These are phyloP conservation scores for Penicillium sp. DNA, from an alignment of 2,329 filamentous ascomycete genomes.

Conservation along the genomic window DNA sequence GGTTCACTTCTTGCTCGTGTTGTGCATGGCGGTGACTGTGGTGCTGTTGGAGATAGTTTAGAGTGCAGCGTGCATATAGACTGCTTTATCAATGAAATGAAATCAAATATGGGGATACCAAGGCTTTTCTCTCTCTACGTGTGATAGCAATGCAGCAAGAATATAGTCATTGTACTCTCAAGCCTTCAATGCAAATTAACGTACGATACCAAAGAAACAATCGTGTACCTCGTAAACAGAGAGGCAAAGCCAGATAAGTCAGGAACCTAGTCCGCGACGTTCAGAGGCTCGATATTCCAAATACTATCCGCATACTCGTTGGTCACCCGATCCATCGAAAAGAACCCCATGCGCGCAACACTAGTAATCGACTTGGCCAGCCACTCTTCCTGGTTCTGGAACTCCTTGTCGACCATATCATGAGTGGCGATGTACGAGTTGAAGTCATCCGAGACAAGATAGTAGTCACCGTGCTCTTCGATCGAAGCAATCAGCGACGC, in stretches of 20 bases:
- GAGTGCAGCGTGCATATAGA: background rate
- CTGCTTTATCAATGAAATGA: background rate
- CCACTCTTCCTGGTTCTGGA: conserved; percentile 91
- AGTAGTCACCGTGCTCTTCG: conserved; percentile 92
- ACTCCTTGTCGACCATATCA: conserved; percentile 84
- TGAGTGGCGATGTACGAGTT: conserved; percentile 92
- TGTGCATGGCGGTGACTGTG: background rate
- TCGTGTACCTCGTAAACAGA: too few relatives aligned
- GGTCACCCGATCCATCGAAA: conserved; percentile 91
- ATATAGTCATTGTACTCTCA: background rate
- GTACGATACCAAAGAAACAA: too few relatives aligned
- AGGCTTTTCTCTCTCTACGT: background rate
- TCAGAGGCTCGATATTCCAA: conserved; percentile 90
- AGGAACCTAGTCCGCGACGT: conserved; percentile 38
- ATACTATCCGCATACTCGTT: conserved; percentile 96
- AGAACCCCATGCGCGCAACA: conserved; percentile 95
- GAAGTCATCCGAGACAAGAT: conserved; percentile 97
- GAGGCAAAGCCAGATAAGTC: too few relatives aligned
- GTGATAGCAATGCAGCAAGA: background rate
- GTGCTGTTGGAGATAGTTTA: background rate
- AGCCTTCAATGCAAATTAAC: background rate
- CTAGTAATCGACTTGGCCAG: conserved; percentile 84
- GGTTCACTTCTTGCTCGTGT: background rate
- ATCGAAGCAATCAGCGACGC: conserved; percentile 81
- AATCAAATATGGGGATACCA: background rate